Conservation (phyloP, 2,329 filamentous ascomycete genomes). For the Fusarium chlamydosporum region DNA sequence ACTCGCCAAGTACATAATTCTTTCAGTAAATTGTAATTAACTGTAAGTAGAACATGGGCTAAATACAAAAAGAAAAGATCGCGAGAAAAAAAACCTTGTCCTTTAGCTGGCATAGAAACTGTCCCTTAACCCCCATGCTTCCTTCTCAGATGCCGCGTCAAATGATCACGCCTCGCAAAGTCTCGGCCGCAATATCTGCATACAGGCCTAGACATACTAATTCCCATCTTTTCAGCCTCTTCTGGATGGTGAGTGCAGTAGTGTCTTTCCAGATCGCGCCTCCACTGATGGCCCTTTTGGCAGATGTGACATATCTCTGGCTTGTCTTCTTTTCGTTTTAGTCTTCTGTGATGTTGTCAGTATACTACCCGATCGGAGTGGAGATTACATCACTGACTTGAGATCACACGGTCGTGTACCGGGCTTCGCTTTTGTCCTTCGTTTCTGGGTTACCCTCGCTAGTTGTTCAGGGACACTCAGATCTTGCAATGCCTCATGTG, state of each 20-base stretch:
- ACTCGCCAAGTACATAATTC: no score
- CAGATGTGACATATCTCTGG: conserved; percentile 23
- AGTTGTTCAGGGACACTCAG: background rate
- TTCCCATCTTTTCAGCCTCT: conserved; percentile 7
- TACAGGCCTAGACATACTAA: background rate
- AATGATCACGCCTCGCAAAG: conserved; percentile 25
- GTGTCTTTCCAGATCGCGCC: conserved; percentile 18
- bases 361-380: no score
- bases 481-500: background rate
- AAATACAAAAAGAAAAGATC: no score
- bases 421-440: conserved; percentile 5
- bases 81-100: no score
- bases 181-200: conserved; percentile 10
- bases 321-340: conserved; percentile 19
- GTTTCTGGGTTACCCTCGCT: background rate
- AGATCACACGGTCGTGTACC: conserved; percentile 30
- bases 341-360: conserved; percentile 14
- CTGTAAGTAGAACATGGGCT: no score
- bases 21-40: no score
- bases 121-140: conserved; percentile 21
- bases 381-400: background rate
- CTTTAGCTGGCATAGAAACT: no score
- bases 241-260: conserved; percentile 9
- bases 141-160: conserved; percentile 15
- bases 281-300: conserved; percentile 8